These are phyloP conservation scores for Pyrus communis DNA, from an alignment of 306 rosid genomes.

Conservation along the genomic window DNA sequence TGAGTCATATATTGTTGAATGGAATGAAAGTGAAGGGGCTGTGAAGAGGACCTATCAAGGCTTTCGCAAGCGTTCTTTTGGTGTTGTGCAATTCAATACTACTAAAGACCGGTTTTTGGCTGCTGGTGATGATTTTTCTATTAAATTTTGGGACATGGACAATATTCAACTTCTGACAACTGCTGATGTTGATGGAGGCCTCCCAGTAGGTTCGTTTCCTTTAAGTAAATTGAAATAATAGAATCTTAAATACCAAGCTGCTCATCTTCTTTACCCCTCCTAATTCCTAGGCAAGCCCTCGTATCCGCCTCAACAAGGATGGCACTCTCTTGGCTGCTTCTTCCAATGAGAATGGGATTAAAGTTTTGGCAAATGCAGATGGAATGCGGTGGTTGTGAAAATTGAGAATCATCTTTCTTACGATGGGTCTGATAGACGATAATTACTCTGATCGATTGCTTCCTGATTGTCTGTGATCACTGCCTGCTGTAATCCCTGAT, in stretches of 20 bases:
- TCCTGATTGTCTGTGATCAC: too few relatives aligned
- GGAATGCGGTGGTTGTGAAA: constrained; percentile 49
- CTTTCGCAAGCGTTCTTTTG: constrained; percentile 26
- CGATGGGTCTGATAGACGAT: constrained; percentile 35
- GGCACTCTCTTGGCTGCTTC: constrained; percentile 88
- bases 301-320: constrained; percentile 91
- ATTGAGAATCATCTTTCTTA: constrained; percentile 65
- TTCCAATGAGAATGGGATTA: constrained; percentile 79
- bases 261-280: constrained; percentile 10
- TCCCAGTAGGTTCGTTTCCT: constrained; percentile 58
- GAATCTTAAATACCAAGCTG: constrained; percentile 3
- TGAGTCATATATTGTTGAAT: constrained; percentile 75
- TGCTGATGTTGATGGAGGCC: constrained; percentile 92
- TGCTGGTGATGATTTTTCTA: constrained; percentile 74
- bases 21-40: constrained; percentile 82
- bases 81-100: constrained; percentile 77
- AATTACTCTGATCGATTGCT: too few relatives aligned
- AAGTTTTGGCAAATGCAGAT: constrained; percentile 69
- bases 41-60: constrained; percentile 64
- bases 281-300: constrained; percentile 28
- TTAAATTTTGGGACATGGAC: constrained; percentile 94
- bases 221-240: constrained; percentile 4
- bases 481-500: too few relatives aligned
- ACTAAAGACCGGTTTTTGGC: constrained; percentile 72
- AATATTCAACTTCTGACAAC: constrained; percentile 58